Percentiles rank a stretch among this genome's conserved stretches.
These are phyloP conservation scores for Boechera divaricarpa DNA, from an alignment of 345 rosid genomes.

Conservation along the genomic window DNA sequence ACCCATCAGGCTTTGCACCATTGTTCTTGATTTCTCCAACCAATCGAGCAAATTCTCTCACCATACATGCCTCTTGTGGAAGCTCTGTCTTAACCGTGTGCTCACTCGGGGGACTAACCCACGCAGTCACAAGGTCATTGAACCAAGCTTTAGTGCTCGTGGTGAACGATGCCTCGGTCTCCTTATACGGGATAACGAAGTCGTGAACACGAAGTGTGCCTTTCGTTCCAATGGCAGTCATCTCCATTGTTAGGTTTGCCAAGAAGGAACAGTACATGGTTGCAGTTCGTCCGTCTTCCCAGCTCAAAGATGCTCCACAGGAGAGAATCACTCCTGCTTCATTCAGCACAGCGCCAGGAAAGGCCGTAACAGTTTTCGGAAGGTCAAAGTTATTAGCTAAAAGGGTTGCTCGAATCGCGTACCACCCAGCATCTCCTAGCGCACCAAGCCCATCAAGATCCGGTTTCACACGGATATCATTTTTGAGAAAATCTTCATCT, in stretches of 20 bases:
- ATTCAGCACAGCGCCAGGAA: conserved; percentile 58
- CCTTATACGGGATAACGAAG: conserved; percentile 70
- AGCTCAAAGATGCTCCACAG: conserved; percentile 75
- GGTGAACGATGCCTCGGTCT: conserved; percentile 61
- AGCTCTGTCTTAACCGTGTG: conserved; percentile 60
- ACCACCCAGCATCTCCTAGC: conserved; percentile 96
- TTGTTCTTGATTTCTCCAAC: conserved; percentile 61
- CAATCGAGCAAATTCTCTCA: conserved; percentile 69
- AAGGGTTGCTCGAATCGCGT: conserved; percentile 62
- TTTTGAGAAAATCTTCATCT: conserved; percentile 64
- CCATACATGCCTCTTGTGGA: conserved; percentile 89
- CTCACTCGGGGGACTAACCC: conserved; percentile 55
- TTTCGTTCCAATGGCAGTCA: conserved; percentile 73
- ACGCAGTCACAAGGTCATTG: conserved; percentile 48
- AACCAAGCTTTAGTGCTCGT: conserved; percentile 55
- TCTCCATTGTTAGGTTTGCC: conserved; percentile 71
- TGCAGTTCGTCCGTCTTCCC: conserved; percentile 81
- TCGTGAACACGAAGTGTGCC: conserved; percentile 75
- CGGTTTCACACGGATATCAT: conserved; percentile 86
- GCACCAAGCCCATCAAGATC: conserved; percentile 89
- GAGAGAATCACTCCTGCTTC: conserved; percentile 75
- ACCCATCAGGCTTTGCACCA: conserved; percentile 68
- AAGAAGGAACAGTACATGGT: conserved; percentile 79
- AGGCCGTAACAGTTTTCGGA: conserved; percentile 64
- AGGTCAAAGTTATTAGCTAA: conserved; percentile 71